phyloP scores from a whole-genome alignment of 768 basidiomycete species.

The Wakefieldia striispora region DNA sequence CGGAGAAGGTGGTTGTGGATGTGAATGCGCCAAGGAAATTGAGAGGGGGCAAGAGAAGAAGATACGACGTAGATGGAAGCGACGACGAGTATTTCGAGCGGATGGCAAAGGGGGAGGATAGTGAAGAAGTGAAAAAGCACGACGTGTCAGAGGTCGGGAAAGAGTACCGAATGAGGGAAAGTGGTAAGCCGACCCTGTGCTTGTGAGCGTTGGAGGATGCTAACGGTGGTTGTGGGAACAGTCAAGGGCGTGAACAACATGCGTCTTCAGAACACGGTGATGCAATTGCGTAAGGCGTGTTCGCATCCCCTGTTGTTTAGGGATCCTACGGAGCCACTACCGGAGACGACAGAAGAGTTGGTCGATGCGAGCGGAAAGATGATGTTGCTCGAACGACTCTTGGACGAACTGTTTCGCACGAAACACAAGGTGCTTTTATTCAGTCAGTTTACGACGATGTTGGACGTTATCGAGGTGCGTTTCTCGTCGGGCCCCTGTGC shows the following conservation, averaged over 20 bases:
- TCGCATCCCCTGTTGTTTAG: conserved; percentile 91
- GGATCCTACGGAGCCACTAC: conserved; percentile 24
- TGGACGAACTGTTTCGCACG: conserved; percentile 75
- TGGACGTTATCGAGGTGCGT: conserved; percentile 88
- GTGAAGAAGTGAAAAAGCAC: conserved; percentile 35
- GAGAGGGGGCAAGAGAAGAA: conserved; percentile 38
- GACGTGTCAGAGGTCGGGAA: conserved; percentile 53
- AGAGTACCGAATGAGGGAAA: conserved; percentile 57
- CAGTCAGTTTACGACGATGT: conserved; percentile 95
- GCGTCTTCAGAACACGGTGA: conserved; percentile 90
- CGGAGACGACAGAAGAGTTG: conserved; percentile 72
- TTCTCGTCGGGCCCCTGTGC: not conserved
- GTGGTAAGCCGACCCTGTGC: conserved; percentile 44
- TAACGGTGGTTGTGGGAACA: conserved; percentile 29
- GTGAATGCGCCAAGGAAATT: conserved; percentile 35
- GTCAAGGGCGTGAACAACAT: conserved; percentile 88
- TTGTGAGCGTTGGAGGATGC: not conserved
- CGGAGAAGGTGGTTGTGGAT: conserved; percentile 24
- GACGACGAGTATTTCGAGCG: conserved; percentile 64
- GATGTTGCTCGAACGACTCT: conserved; percentile 88
- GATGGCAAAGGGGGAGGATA: conserved; percentile 49
- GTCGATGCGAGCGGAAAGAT: conserved; percentile 93
- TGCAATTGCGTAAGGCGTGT: conserved; percentile 97
- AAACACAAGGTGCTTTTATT: conserved; percentile 85
- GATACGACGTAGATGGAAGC: conserved; percentile 56